Evolutionary conservation across 1,139 yeast species (phyloP), one percentile per base, ranked within the genome.

Genomic region (Wickerhamiella infanticola): DNA sequence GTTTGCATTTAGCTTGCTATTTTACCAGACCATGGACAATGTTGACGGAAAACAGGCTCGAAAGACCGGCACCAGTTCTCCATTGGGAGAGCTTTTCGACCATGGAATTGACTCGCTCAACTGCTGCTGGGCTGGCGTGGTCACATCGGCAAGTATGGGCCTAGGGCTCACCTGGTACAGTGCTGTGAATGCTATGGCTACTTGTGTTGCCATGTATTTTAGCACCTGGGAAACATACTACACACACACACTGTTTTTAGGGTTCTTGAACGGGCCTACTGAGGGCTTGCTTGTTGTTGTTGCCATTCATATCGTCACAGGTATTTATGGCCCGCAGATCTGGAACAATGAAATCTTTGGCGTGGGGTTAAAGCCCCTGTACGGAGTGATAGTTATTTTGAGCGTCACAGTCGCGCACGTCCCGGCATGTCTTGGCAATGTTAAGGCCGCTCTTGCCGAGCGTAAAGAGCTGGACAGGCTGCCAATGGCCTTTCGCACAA

Each of bases 21-120:
- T 80, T 73, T 81, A 81, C 63, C 90, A 81, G 58, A 81, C 93
- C 1, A 79, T 81, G 67, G 93, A 81, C 63, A 85, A 85, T 35
- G 79, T 86, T 57, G 93, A 81, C 59, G 93, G 93, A 8, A 77
- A 80, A 55, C 93, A 81, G 61, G 93, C 93, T 13, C 70, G 93
- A 54, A 62, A 75, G 55, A 81, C 90, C 0, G 82, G 82, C 33
- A 82, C 81, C 57, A 72, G 79, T 48, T 83, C 88, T 3, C 90
- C 93, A 2, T 66, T 81, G 52, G 93, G 90, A 13, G 90, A 81
- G 61, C 68, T 81, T 50, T 81, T 81, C 58, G 93, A 81, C 61
- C 93, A 81, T 56, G 82, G 86, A 29, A 76, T 81, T 48, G 93
- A 81, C 62, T 81, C 90, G 3, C 71, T 81, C 57, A 81, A 81